Conservation (phyloP, 164 flowering plant genomes). For the Dillenia suffruticosa region DNA sequence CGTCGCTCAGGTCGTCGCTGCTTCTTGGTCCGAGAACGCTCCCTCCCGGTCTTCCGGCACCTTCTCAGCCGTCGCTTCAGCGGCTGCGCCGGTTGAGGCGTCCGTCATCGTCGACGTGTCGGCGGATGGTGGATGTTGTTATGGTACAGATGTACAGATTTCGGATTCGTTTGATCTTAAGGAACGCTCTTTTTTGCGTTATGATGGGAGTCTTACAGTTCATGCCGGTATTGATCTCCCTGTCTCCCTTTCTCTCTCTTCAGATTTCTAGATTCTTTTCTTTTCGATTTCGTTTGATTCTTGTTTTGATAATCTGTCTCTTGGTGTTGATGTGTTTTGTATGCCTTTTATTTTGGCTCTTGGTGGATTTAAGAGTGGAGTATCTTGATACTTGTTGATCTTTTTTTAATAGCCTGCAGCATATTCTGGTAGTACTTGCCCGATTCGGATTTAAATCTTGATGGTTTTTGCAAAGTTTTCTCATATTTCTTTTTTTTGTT, state of each 20-base stretch:
- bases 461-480: no score
- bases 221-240: slow-evolving; percentile 68
- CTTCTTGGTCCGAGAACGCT: slow-evolving; percentile 71
- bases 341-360: no score
- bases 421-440: no score
- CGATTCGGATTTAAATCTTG: no score
- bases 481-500: no score
- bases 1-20: slow-evolving; percentile 89
- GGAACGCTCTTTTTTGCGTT: slow-evolving; percentile 47
- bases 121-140: slow-evolving; percentile 21
- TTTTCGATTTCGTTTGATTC: background rate
- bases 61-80: slow-evolving; percentile 30
- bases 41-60: slow-evolving; percentile 21
- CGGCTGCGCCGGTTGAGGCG: slow-evolving; percentile 19
- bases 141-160: slow-evolving; percentile 31
- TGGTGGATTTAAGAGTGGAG: no score
- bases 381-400: no score
- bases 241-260: background rate
- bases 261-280: background rate
- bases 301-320: background rate
- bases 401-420: no score
- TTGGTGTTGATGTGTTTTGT: no score
- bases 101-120: slow-evolving; percentile 13
- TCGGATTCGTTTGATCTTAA: slow-evolving; percentile 23
- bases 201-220: slow-evolving; percentile 79